A percentile compares a stretch with the other conserved stretches of the same genome.
Conservation (phyloP, 192 early-diverging fungal species). For the Linnemannia exigua region DNA sequence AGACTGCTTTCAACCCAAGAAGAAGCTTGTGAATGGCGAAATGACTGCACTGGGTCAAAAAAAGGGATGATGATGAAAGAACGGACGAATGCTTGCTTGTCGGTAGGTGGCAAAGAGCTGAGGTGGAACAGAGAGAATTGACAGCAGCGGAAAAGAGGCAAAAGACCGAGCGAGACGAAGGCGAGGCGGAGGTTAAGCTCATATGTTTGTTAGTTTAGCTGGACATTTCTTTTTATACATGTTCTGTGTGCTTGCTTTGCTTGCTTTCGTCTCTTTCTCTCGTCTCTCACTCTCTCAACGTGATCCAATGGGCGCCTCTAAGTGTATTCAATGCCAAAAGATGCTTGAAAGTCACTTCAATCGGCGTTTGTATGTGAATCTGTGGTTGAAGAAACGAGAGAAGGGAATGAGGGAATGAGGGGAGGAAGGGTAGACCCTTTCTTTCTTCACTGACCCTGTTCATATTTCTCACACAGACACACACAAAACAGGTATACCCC, state of each 20-base stretch:
- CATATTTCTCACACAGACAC: background rate
- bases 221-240: background rate
- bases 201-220: constrained; percentile 4
- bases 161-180: background rate
- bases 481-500: background rate
- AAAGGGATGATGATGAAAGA: background rate
- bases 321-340: no score
- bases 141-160: background rate
- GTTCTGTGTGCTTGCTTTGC: background rate
- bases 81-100: background rate
- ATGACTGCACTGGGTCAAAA: background rate
- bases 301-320: no score
- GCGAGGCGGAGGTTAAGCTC: background rate
- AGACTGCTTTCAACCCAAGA: background rate
- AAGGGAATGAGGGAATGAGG: background rate
- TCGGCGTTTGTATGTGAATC: no score
- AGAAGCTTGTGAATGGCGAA: background rate
- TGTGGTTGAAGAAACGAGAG: background rate
- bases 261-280: background rate
- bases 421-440: background rate
- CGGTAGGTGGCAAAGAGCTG: background rate
- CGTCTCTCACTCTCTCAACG: no score
- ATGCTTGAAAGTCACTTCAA: no score
- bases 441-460: background rate
- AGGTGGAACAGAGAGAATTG: background rate